Base-by-base conservation (phyloP, 192 early-diverging fungal genomes). In the Entomortierella parvispora region DNA sequence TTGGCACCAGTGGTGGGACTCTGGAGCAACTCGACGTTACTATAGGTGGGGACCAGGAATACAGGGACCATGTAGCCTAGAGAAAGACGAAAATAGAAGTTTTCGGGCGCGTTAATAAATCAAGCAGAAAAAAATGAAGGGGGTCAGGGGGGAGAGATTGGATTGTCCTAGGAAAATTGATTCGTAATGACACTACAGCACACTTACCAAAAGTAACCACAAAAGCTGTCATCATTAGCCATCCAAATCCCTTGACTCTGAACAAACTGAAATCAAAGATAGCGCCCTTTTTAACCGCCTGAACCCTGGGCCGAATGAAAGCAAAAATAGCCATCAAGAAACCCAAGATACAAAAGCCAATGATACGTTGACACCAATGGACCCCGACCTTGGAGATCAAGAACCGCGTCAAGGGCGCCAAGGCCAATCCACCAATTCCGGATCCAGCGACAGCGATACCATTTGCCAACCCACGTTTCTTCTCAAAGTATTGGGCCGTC, bases 361-460 rank as follows among this genome's bases (percentile, higher is more conserved):
- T 68, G 23, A 82, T 78, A 7, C 84, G 58, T 15, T 79, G 61
- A 8, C 66, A 62, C 68, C 79, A 78, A 28, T 65, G 72, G 42
- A 79, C 69, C 0, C 84, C 84, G 14, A 80, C 46, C 28, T 69
- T 25, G 3, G 42, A 28, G 33, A 86, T 71, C 48, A 86, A 46
- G 22, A 45, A 33, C 47, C 76, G 63, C 10, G 70, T 79, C 69
- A 82, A 46, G 0, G 91, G 91, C 5, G 89, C 83, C 43, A 92
- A 49, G 4, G 85, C 74, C 17, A 92, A 62, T 25, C 89, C 90
- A 37, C 91, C 91, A 47, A 92, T 79, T 26, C 91, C 91, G 1
- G 89, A 88, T 2, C 91, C 91, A n/a, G 88, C 80, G 0, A 92
- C 87, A 2, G 90, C 85, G 51, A 91, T 55, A 28, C 90, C 90